Conservation (phyloP, 176 grass and related monocot genomes). For the Phyllostachys edulis region DNA sequence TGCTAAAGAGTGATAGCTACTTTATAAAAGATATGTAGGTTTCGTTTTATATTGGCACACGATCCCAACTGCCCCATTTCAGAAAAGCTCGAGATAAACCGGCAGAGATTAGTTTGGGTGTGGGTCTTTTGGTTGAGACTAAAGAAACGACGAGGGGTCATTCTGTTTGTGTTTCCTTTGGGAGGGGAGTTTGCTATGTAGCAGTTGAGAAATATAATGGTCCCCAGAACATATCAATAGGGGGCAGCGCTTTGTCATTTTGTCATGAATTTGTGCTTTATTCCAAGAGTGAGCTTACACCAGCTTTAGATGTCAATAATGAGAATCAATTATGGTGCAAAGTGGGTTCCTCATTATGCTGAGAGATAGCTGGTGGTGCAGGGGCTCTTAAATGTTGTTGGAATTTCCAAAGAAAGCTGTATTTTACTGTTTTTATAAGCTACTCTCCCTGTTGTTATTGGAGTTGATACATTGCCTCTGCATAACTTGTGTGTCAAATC, state of each 20-base stretch:
- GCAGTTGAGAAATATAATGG: constrained; percentile 38
- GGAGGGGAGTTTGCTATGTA: constrained; percentile 21
- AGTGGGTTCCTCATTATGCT: constrained; percentile 8
- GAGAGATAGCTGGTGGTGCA: background rate
- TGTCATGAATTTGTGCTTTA: constrained; percentile 27
- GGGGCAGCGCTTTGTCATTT: constrained; percentile 40
- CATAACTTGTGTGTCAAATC: background rate
- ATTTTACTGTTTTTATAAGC: background rate
- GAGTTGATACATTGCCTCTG: background rate
- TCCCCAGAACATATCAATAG: constrained; percentile 22
- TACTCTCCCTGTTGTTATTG: background rate
- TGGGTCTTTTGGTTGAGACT: constrained; percentile 22
- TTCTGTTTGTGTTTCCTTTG: constrained; percentile 37
- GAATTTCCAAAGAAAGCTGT: background rate
- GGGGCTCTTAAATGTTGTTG: background rate
- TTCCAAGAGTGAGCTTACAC: constrained; percentile 18
- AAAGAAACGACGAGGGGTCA: constrained; percentile 40
- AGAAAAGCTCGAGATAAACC: constrained; percentile 18
- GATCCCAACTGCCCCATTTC: constrained; percentile 31
- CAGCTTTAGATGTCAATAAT: constrained; percentile 3
- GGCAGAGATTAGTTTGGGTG: background rate
- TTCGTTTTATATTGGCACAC: constrained; percentile 37
- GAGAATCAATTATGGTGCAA: constrained; percentile 7
- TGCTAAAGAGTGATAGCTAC: constrained; percentile 16
- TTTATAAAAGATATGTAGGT: constrained; percentile 34